Evolutionary conservation across 1,139 yeast species (phyloP).

Genomic region (Protomyces arabidopsidicola): DNA sequence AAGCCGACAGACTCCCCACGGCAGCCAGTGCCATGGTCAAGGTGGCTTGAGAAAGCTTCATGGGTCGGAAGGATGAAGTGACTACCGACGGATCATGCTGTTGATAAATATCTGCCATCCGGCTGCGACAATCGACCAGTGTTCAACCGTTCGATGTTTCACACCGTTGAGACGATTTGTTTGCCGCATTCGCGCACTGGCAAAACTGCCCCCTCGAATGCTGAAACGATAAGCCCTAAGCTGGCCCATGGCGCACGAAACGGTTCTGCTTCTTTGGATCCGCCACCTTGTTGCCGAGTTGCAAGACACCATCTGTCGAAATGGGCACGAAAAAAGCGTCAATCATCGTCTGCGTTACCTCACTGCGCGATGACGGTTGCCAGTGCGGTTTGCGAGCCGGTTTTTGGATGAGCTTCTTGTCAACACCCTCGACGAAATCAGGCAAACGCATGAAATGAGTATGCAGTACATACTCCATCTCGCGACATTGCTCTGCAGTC

Average conservation of each 20-base stretch:
- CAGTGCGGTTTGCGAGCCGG: not conserved
- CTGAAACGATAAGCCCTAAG: not conserved
- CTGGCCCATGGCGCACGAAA: not conserved
- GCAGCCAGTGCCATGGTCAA: not conserved
- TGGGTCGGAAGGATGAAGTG: not conserved
- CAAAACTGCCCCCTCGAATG: not conserved
- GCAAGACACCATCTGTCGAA: not conserved
- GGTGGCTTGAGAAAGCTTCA: not conserved
- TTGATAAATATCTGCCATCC: not conserved
- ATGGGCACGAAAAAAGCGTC: not conserved
- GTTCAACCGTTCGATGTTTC: not conserved
- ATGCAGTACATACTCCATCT: constrained; percentile 70
- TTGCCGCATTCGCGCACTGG: not conserved
- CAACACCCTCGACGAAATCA: constrained; percentile 71
- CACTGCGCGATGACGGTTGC: not conserved
- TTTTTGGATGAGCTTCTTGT: constrained; percentile 53
- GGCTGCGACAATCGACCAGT: not conserved
- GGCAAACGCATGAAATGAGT: constrained; percentile 63
- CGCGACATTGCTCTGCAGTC: constrained; percentile 61
- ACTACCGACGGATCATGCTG: too few species aligned
- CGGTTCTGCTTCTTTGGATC: constrained; percentile 1
- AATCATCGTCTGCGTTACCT: not conserved
- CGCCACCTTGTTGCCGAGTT: not conserved
- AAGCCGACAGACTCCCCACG: not conserved
- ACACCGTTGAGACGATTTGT: not conserved